Base-by-base conservation (phyloP, 2,329 filamentous ascomycete genomes). In the Microdochium trichocladiopsis region DNA sequence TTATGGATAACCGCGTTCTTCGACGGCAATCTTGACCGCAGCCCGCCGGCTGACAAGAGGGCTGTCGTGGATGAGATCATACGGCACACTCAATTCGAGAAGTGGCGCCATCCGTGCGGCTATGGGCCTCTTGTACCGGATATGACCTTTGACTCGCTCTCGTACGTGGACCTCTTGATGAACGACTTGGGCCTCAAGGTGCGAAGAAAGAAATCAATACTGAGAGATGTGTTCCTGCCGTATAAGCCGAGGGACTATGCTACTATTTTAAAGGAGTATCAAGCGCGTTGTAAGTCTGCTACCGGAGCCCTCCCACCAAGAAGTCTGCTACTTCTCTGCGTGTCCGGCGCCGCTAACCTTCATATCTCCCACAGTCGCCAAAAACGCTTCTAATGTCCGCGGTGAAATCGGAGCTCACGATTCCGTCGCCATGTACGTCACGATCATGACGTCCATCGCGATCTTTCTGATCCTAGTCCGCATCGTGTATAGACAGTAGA, bases 1-100 rank as follows among this genome's bases (percentile, higher is more conserved):
- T 66, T 82, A 2, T 82, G 78, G 79, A 70, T 82, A 21, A 68
- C 76, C 0, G 81, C 82, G 0, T 86, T 79, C 57, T 72, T 87
- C 25, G 66, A 74, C 22, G 72, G 69, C n/a, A 64, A 70, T 21
- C 63, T 84, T 5, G 54, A 57, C 2, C n/a, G 22, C 1, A 11
- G 36, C 6, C 36, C 57, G 8, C 49, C 52, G 2, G 18, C 25
- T 25, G 31, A 45, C 2, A 8, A 50, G 16, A 52, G 50, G 4
- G 43, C 36, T 16, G 51, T 62, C 4, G 56, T 49, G 25, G 54
- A 57, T 59, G 72, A 77, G 47, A 72, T 76, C 1, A 71, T 77
- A 43, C 63, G 82, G 45, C 71, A 80, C 51, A 73, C 73, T 4
- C 72, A 79, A 36, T 85, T 76, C 56, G 74, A 75, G 1, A 71